Conservation (phyloP, 2,329 filamentous ascomycete genomes). For the Microascus cirrosus region DNA sequence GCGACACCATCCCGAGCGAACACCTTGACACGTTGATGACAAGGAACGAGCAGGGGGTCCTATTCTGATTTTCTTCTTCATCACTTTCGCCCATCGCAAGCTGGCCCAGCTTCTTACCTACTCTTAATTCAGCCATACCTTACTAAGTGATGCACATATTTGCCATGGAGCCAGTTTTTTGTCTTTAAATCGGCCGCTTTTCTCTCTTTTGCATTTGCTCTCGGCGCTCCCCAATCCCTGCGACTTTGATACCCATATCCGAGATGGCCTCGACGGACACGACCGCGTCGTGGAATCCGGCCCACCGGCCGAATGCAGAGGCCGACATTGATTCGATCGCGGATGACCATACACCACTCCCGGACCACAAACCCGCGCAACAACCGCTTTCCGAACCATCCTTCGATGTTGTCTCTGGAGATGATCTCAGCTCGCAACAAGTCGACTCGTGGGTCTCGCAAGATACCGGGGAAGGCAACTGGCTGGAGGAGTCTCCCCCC, state of each 20-base stretch:
- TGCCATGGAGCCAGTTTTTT: constrained; percentile 1
- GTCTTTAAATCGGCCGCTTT: not conserved
- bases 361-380: not conserved
- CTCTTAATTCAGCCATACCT: not conserved
- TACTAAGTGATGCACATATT: not conserved
- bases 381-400: constrained; percentile 1
- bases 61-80: not conserved
- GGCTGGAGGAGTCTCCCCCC: constrained; percentile 25
- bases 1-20: not conserved
- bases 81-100: constrained; percentile 3
- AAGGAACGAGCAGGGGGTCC: not conserved
- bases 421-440: not conserved
- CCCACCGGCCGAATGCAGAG: constrained; percentile 33
- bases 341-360: not conserved
- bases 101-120: not conserved
- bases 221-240: not conserved
- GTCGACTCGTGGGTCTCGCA: constrained; percentile 7
- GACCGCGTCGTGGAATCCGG: constrained; percentile 37
- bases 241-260: not conserved
- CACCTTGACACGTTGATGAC: constrained; percentile 3
- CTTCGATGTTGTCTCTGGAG: not conserved
- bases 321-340: constrained; percentile 3
- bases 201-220: not conserved
- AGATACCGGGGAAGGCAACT: constrained; percentile 6
- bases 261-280: constrained; percentile 31